phyloP scores from a whole-genome alignment of 2,329 filamentous ascomycete genomes.

The Ceratocystis papillata region DNA sequence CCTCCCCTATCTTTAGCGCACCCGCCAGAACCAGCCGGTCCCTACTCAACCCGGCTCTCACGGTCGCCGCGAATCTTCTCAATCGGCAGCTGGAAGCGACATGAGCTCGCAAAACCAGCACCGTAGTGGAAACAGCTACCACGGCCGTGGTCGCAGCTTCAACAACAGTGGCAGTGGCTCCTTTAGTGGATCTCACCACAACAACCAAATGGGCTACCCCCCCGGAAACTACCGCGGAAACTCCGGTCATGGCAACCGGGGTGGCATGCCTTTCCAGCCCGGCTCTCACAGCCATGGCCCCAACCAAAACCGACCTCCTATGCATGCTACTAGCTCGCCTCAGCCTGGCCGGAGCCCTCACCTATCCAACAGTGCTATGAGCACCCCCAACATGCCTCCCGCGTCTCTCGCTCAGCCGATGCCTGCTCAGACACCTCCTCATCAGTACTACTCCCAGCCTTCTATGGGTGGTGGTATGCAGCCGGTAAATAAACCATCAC shows the following conservation, averaged over 20 bases:
- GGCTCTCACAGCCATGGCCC: constrained; percentile 35
- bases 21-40: constrained; percentile 51
- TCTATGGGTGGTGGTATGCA: constrained; percentile 24
- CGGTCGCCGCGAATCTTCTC: constrained; percentile 74
- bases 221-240: constrained; percentile 32
- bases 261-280: constrained; percentile 41
- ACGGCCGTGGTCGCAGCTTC: constrained; percentile 38
- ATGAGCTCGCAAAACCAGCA: constrained; percentile 37
- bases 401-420: constrained; percentile 46
- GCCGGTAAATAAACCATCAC: constrained; percentile 24
- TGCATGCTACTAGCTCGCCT: constrained; percentile 50
- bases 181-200: constrained; percentile 39
- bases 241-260: constrained; percentile 39
- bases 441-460: constrained; percentile 37
- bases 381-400: constrained; percentile 57
- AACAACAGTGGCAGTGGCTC: constrained; percentile 34
- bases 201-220: constrained; percentile 36
- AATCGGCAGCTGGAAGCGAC: constrained; percentile 45
- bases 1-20: constrained; percentile 38
- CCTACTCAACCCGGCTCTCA: constrained; percentile 58
- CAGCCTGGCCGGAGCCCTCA: constrained; percentile 57
- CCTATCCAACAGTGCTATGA: constrained; percentile 53
- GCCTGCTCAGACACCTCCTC: constrained; percentile 52
- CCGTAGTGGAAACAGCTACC: constrained; percentile 43
- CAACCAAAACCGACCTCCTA: constrained; percentile 33